A percentile compares a stretch with the other conserved stretches of the same genome.
These are phyloP conservation scores for Kazachstania taianensis DNA, from an alignment of 805 yeast genomes.

Conservation along the genomic window DNA sequence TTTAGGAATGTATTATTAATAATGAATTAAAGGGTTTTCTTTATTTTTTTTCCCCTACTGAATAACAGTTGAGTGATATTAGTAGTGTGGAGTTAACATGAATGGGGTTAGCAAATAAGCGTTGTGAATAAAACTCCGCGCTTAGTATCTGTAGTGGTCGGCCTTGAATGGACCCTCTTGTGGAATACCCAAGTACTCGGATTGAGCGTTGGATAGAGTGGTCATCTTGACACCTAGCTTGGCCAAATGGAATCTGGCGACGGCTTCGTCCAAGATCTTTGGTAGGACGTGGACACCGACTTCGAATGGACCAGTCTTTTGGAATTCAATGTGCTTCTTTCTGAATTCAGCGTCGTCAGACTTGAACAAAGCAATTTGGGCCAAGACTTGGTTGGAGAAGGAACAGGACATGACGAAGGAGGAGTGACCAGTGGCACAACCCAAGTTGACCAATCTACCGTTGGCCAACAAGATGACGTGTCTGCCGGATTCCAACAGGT, in stretches of 20 bases:
- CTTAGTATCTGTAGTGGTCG: slow-evolving; percentile 92
- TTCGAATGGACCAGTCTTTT: slow-evolving; percentile 83
- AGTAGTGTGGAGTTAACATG: not conserved
- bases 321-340: slow-evolving; percentile 74
- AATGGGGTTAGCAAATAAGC: not conserved
- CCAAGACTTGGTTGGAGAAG: slow-evolving; percentile 98
- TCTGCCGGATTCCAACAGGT: slow-evolving; percentile 76
- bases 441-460: slow-evolving; percentile 98
- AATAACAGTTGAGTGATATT: not conserved
- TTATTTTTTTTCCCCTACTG: not conserved
- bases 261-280: slow-evolving; percentile 97
- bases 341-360: slow-evolving; percentile 74
- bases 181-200: slow-evolving; percentile 90
- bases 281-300: slow-evolving; percentile 94
- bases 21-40: not conserved
- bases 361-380: slow-evolving; percentile 96
- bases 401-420: slow-evolving; percentile 99
- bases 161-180: slow-evolving; percentile 95
- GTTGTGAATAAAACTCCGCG: too few species aligned
- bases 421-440: slow-evolving; percentile 99
- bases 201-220: slow-evolving; percentile 64
- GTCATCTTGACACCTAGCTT: slow-evolving; percentile 89
- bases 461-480: slow-evolving; percentile 95
- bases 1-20: not conserved
- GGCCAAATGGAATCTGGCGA: slow-evolving; percentile 90